These are phyloP conservation scores for Cercophora newfieldiana DNA, from an alignment of 495 filamentous ascomycete genomes.

Conservation along the genomic window DNA sequence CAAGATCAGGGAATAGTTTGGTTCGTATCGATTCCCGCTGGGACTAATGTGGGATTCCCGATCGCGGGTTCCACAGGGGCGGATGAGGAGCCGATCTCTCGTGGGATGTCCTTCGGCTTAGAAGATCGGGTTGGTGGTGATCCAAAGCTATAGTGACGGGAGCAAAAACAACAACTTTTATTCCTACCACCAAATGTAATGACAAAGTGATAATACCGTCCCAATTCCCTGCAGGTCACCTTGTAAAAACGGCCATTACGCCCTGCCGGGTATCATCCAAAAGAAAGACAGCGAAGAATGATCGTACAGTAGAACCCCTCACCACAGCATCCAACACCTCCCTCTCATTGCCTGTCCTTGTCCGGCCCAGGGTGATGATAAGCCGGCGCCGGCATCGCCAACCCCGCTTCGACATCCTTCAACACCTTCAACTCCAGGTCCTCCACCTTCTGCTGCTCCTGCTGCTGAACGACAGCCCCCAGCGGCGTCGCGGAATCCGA, in stretches of 20 bases:
- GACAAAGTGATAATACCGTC: background rate
- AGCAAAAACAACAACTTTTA: background rate
- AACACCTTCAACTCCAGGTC: conserved; percentile 40
- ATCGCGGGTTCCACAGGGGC: background rate
- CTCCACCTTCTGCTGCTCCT: conserved; percentile 35
- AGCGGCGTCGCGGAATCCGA: conserved; percentile 23
- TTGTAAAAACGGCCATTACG: background rate
- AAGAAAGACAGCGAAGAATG: background rate
- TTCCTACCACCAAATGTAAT: no score
- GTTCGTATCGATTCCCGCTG: background rate
- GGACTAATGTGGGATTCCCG: background rate
- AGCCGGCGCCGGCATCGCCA: conserved; percentile 37
- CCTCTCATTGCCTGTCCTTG: conserved; percentile 21
- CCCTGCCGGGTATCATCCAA: background rate
- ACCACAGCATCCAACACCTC: conserved; percentile 1
- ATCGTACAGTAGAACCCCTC: background rate
- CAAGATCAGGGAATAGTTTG: background rate
- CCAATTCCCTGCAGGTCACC: background rate
- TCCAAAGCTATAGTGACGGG: no score
- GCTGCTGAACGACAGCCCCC: conserved; percentile 28
- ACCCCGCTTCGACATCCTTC: conserved; percentile 47
- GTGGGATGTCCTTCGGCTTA: background rate
- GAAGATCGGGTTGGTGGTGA: no score
- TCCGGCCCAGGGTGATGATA: conserved; percentile 29
- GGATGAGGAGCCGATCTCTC: background rate